Evolutionary conservation across 192 early-diverging fungal species (phyloP).

Genomic region (Chytriomyces hyalinus): DNA sequence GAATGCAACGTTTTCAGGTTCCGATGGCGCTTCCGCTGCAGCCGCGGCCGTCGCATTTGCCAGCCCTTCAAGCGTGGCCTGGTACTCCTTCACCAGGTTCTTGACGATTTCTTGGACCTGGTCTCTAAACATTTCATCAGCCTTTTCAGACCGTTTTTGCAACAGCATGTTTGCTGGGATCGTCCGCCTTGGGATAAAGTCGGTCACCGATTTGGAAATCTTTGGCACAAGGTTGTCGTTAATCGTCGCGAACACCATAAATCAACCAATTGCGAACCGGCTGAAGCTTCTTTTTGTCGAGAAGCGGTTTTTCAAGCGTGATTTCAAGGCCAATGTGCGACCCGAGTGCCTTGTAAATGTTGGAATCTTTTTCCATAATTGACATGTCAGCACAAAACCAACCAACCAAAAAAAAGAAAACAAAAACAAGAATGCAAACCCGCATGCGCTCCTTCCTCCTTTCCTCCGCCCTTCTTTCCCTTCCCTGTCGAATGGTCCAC

Average conservation of each 20-base stretch:
- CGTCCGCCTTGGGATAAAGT: slow-evolving; percentile 58
- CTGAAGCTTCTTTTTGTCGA: slow-evolving; percentile 65
- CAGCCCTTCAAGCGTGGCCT: slow-evolving; percentile 13
- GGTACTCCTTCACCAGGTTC: slow-evolving; percentile 58
- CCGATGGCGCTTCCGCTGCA: neutral
- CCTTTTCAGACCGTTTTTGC: slow-evolving; percentile 55
- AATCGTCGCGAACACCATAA: neutral
- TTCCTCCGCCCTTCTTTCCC: slow-evolving; percentile 2
- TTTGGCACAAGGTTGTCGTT: slow-evolving; percentile 17
- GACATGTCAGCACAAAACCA: neutral
- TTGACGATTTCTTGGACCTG: slow-evolving; percentile 58
- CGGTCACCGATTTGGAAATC: slow-evolving; percentile 62
- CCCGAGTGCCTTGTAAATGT: slow-evolving; percentile 53
- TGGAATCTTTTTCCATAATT: slow-evolving; percentile 26
- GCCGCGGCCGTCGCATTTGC: slow-evolving; percentile 10
- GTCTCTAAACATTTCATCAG: slow-evolving; percentile 53
- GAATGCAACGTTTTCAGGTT: neutral
- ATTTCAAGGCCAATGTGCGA: slow-evolving; percentile 52
- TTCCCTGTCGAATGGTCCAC: slow-evolving; percentile 1
- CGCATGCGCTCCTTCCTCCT: slow-evolving; percentile 10
- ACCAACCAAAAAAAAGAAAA: no score
- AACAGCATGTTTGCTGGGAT: slow-evolving; percentile 49
- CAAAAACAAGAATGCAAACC: neutral
- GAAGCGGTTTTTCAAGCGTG: slow-evolving; percentile 53
- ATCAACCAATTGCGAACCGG: slow-evolving; percentile 41